Conservation (phyloP, 2,329 filamentous ascomycete species). For the Colletotrichum sp. region DNA sequence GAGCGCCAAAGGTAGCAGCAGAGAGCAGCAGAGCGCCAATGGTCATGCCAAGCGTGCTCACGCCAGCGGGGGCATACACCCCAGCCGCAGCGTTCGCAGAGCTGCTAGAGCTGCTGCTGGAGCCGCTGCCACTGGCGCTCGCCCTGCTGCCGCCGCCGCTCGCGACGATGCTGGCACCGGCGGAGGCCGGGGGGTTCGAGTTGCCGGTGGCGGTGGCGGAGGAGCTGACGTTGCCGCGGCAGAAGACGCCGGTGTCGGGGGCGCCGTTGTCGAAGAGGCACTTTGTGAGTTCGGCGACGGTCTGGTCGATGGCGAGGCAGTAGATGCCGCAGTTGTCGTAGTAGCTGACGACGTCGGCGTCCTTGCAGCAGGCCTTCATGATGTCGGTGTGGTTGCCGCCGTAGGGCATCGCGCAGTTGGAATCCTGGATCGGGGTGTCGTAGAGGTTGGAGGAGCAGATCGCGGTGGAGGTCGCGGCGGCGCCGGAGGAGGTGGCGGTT, state of each 20-base stretch:
- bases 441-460: slow-evolving; percentile 33
- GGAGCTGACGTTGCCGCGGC: slow-evolving; percentile 39
- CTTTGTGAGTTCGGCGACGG: slow-evolving; percentile 27
- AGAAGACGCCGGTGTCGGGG: slow-evolving; percentile 45
- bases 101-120: neutral
- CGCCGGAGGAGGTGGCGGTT: neutral
- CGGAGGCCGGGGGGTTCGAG: slow-evolving; percentile 31
- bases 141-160: slow-evolving; percentile 16
- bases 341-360: slow-evolving; percentile 49
- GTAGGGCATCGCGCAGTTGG: slow-evolving; percentile 47
- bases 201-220: slow-evolving; percentile 41
- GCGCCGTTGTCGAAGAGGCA: slow-evolving; percentile 47
- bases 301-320: slow-evolving; percentile 44
- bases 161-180: slow-evolving; percentile 34
- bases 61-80: slow-evolving; percentile 3
- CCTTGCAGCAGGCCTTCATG: slow-evolving; percentile 50
- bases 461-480: neutral
- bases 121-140: slow-evolving; percentile 11
- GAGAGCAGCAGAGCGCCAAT: slow-evolving; percentile 42
- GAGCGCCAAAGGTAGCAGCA: slow-evolving; percentile 27
- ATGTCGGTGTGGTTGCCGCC: slow-evolving; percentile 44
- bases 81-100: neutral
- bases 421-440: slow-evolving; percentile 47
- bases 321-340: slow-evolving; percentile 54
- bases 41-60: slow-evolving; percentile 36